Base-by-base conservation (phyloP, 1,284 basidiomycete species). In the Ustanciosporium gigantosporum region DNA sequence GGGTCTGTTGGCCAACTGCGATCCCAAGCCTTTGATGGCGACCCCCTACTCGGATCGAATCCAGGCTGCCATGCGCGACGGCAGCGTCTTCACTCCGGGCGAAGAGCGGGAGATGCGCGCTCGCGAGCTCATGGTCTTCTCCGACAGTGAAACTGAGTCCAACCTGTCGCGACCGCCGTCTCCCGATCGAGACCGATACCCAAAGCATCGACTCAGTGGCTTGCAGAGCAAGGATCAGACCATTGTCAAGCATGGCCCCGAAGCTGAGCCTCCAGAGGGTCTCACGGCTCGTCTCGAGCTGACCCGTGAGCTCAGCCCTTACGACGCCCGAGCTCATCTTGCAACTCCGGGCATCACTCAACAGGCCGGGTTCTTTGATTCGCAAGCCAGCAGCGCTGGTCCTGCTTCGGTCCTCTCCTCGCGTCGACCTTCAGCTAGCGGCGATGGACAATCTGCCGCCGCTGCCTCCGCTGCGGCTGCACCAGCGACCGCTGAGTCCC, bases 151-250 rank as follows among this genome's bases (percentile, higher is more conserved):
- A 34, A 73, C 70, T 20, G 70, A 73, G 29, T 70, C 68, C 40
- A 70, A 70, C 41, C 52, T 73, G 36, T 73, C 70, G 13, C 53
- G 70, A 25, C 70, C 70, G 11, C 70, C 70, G 11, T 68, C 68
- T 11, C 70, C 70, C 16, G 68, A 70, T 35, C 53, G 59, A 41
- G 49, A 57, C 34, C 46, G 57, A 32, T 70, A 46, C 45, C 70
- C 70, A 31, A 70, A 70, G 47, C 68, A 68, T 19, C 51, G 70
- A 32, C 56, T 73, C 35, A 62, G 68, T 44, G 70, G 70, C 31
- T 47, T 71, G 19, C 70, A 73, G 51, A 50, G 46, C 60, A 68
- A 68, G 29, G 70, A 73, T 23, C 50, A 55, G 23, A 55, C 43
- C 31, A 68, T 70, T 3, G 66, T 70, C 48, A 70, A 65, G 48